phyloP scores from a whole-genome alignment of 1,284 basidiomycete genomes.

The Rhodotorula sp. region DNA sequence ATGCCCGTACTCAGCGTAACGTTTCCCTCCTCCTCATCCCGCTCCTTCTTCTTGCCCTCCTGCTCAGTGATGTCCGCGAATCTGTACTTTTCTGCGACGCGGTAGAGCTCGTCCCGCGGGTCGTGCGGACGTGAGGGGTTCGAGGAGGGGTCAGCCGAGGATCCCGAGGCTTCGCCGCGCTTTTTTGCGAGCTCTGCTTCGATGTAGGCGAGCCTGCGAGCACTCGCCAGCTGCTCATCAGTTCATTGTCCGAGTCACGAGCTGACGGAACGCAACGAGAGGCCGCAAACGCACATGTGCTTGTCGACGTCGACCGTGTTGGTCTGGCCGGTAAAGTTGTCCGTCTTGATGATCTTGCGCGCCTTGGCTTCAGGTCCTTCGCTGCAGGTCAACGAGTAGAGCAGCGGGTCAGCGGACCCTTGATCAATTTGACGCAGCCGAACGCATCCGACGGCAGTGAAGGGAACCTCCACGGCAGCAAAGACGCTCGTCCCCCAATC shows the following conservation, averaged over 20 bases:
- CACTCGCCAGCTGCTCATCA: neutral
- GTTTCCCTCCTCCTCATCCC: conserved; percentile 73
- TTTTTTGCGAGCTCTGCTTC: conserved; percentile 80
- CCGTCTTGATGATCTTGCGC: conserved; percentile 64
- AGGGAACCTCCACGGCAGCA: too few relatives aligned
- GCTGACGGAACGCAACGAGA: neutral
- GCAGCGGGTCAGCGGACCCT: neutral
- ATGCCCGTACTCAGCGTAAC: conserved; percentile 89
- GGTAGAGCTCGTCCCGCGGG: conserved; percentile 78
- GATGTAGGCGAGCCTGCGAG: conserved; percentile 89
- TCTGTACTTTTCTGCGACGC: conserved; percentile 66
- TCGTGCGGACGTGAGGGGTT: conserved; percentile 51
- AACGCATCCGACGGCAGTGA: too few relatives aligned
- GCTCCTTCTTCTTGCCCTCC: conserved; percentile 66
- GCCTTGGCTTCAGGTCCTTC: conserved; percentile 64
- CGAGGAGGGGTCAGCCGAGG: neutral
- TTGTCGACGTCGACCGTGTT: conserved; percentile 95
- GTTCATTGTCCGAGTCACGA: neutral
- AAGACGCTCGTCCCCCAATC: too few relatives aligned
- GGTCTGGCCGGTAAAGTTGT: conserved; percentile 96
- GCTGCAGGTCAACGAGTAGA: conserved; percentile 44
- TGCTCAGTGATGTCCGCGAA: conserved; percentile 51
- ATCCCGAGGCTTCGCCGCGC: conserved; percentile 55
- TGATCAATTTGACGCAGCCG: too few relatives aligned
- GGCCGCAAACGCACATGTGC: conserved; percentile 70